Base-by-base conservation (phyloP, 164 flowering plant genomes). In the Warburgia ugandensis region DNA sequence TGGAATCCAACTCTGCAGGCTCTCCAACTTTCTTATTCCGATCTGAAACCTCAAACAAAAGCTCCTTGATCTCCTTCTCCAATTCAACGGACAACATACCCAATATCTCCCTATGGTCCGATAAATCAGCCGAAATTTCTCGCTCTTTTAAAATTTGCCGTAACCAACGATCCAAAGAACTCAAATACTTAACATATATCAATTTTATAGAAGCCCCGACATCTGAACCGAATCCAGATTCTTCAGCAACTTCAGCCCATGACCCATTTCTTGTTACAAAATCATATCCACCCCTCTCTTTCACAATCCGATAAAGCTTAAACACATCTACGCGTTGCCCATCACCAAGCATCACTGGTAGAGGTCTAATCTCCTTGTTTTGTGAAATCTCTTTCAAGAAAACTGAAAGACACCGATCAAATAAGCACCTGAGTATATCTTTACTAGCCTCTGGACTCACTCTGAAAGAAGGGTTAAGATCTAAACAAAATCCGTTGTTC, bases 321-420 rank as follows among this genome's bases (percentile, higher is more conserved):
- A 69, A 64, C 77, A 83, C 72, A 72, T 83, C 86, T 28, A 81
- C 70, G 3, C 43, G 19, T 9, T 58, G 26, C 60, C 89, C 85
- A 65, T 79, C 60, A 14, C 80, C 86, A 38, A 81, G 68, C 77
- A 74, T 63, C 20, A 79, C 75, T n/a, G 82, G 83, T 3, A 72
- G 31, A 52, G 81, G 70, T 64, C 76, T 49, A 35, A 45, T 26
- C 31, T 55, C 26, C 2, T 47, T 13, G 4, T 28, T 8, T n/a
- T 38, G 59, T 59, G 27, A 44, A 50, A 64, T 44, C 64, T 43
- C 69, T 38, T 62, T 55, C 2, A 64, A 47, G 43, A 75, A 74
- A 13, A 26, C 29, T 5, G 37, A 1, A 4, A 70, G 40, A 55
- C 71, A 38, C 29, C 32, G 53, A 45, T 59, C 47, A 38, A 81